Conservation (phyloP, 768 basidiomycete species). For the Holtermannia corniformis region DNA sequence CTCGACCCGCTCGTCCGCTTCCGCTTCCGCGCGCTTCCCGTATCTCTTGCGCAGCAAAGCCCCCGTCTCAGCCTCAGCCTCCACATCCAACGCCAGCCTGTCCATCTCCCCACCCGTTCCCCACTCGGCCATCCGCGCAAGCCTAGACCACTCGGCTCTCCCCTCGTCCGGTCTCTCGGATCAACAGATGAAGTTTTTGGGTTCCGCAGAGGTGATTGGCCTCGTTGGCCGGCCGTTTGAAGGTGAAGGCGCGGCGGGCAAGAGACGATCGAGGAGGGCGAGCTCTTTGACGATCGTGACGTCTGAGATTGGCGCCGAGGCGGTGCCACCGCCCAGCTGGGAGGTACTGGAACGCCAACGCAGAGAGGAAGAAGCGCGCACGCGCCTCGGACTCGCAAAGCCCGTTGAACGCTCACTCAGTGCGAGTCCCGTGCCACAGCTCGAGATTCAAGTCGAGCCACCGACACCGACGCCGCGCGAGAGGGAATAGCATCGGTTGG, state of each 20-base stretch:
- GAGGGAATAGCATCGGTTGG: too few species aligned
- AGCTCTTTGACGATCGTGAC: too few species aligned
- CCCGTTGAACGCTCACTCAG: background rate
- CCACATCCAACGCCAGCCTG: conserved; percentile 21
- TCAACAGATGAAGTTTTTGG: conserved; percentile 25
- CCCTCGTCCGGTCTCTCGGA: conserved; percentile 24
- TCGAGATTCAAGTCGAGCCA: background rate
- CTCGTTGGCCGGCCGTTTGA: conserved; percentile 6
- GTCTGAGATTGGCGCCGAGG: background rate
- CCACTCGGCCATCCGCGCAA: conserved; percentile 21
- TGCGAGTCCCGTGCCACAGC: too few species aligned
- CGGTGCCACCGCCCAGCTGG: background rate
- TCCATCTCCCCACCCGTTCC: conserved; percentile 28
- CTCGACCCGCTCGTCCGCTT: conserved; percentile 16
- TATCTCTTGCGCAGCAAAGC: background rate
- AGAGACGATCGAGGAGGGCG: background rate
- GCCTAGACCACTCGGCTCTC: conserved; percentile 14
- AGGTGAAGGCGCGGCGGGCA: background rate
- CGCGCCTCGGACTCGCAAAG: background rate
- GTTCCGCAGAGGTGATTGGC: conserved; percentile 14
- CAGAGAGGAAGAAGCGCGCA: background rate
- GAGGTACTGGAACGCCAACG: background rate
- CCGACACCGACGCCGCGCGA: too few species aligned
- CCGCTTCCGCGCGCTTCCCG: too few species aligned
- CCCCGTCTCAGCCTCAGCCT: conserved; percentile 13